Base-by-base conservation (phyloP, 1,284 basidiomycete species). In the Cryptococcus depauperatus region DNA sequence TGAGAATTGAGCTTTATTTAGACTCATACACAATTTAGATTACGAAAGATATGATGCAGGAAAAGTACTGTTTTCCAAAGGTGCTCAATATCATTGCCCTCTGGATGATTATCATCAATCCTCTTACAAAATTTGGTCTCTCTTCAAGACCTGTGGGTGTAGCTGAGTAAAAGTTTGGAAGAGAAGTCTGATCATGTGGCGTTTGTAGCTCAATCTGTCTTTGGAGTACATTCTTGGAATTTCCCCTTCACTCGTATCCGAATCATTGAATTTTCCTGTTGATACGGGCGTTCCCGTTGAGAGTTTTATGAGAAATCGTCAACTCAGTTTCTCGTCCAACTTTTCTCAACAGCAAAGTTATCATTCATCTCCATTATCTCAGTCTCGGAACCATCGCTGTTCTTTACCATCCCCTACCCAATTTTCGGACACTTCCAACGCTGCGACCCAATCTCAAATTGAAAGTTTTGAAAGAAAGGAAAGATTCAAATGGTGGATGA, bases 101-200 rank as follows among this genome's bases (percentile, higher is more conserved):
- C 37, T 92, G 89, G 85, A 82, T 91, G 74, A 82, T 97, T 32
- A 89, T 92, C 21, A 72, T 95, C 47, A 85, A 82, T 52, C 86
- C 89, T 14, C 61, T 91, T 76, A 82, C 88, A 2, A 96, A 96
- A 69, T 95, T 87, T 66, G 86, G 87, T 3, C 74, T 96, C 19
- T 80, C 82, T 35, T 83, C 84, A 2, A 77, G 89, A 58, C 93
- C 92, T 8, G 83, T 85, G 61, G 53, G 82, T 73, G 5, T 32
- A 10, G 26, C 42, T 37, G 21, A 11, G 32, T 11, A 19, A 43
- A 23, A 30, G 29, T 30, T 10, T 30, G 29, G 29, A 30, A 30
- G 10, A 10, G n/a, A 21, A 25, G n/a, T 10, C 16, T 11, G 13
- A 3, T 29, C 6, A 11, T 25, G 26, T 37, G 21, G 10, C 19